These are phyloP conservation scores for Pythium biforme DNA, from an alignment of 352 stramenopile species.

Conservation along the genomic window DNA sequence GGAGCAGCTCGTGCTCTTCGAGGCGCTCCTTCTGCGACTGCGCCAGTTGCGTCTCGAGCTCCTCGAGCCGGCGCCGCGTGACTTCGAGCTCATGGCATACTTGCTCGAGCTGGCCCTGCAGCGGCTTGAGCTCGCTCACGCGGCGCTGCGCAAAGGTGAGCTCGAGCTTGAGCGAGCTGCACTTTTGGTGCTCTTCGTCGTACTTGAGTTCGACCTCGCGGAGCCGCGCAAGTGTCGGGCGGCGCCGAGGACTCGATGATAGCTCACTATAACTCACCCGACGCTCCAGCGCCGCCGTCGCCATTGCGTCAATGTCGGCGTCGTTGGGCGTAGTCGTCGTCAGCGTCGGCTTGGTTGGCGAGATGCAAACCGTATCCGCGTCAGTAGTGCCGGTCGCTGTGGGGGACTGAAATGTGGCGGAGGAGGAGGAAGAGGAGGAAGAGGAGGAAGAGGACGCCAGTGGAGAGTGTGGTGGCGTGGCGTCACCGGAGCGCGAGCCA, in stretches of 20 bases:
- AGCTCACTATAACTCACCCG: slow-evolving; percentile 5
- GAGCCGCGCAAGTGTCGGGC: slow-evolving; percentile 19
- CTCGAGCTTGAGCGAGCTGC: slow-evolving; percentile 45
- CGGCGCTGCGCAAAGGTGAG: slow-evolving; percentile 54
- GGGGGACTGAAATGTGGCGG: not conserved
- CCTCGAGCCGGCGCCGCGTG: slow-evolving; percentile 26
- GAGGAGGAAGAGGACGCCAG: not conserved
- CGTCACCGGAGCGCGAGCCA: not conserved
- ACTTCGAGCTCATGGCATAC: slow-evolving; percentile 34
- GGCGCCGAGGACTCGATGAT: slow-evolving; percentile 10
- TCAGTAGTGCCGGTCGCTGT: not conserved
- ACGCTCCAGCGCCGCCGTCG: not conserved
- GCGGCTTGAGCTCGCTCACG: slow-evolving; percentile 47
- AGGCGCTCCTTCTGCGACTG: slow-evolving; percentile 32
- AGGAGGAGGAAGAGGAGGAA: not conserved
- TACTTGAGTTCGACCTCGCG: slow-evolving; percentile 45
- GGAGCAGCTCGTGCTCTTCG: slow-evolving; percentile 55
- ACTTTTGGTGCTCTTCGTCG: slow-evolving; percentile 46
- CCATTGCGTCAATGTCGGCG: not conserved
- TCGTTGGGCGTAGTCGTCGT: not conserved
- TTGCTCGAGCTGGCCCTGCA: slow-evolving; percentile 41
- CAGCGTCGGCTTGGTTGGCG: not conserved
- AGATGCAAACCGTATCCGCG: not conserved
- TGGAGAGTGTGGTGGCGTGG: not conserved
- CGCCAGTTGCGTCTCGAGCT: slow-evolving; percentile 32